These are phyloP conservation scores for Hypericum perforatum DNA, from an alignment of 345 rosid genomes.

Conservation along the genomic window DNA sequence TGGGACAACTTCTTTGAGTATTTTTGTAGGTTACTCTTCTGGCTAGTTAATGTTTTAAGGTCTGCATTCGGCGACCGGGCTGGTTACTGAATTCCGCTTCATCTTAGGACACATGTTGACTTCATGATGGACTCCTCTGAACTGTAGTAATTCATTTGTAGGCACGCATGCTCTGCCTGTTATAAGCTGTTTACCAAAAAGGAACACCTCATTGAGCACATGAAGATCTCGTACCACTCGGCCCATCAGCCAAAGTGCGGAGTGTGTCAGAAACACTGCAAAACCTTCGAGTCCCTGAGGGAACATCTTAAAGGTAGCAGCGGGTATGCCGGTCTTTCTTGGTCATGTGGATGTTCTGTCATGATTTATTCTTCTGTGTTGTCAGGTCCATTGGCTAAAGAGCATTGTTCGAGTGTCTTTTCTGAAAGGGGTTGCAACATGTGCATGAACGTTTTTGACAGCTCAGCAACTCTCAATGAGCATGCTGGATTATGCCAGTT, in stretches of 20 bases:
- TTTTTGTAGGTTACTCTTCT: no score
- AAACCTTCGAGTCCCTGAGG: slow-evolving; percentile 56
- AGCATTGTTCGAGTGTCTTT: slow-evolving; percentile 38
- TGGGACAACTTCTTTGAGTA: no score
- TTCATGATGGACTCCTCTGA: no score
- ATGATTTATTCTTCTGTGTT: slow-evolving; percentile 1
- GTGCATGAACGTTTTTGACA: slow-evolving; percentile 47
- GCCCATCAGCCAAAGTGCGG: slow-evolving; percentile 59
- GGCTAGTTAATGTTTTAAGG: no score
- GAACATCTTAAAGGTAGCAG: slow-evolving; percentile 52
- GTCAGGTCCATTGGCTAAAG: slow-evolving; percentile 37
- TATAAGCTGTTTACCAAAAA: slow-evolving; percentile 59
- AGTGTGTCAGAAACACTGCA: slow-evolving; percentile 65
- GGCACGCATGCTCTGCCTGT: slow-evolving; percentile 69
- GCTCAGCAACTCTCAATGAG: slow-evolving; percentile 22
- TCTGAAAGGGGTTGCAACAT: slow-evolving; percentile 42
- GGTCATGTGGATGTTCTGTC: background rate
- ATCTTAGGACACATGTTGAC: no score
- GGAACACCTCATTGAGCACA: slow-evolving; percentile 70
- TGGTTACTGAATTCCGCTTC: no score
- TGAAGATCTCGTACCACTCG: slow-evolving; percentile 64
- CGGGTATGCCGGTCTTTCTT: background rate
- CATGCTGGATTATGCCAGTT: slow-evolving; percentile 39
- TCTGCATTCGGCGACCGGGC: no score
- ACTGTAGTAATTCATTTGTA: slow-evolving; percentile 9